These are phyloP conservation scores for Echria macrotheca DNA, from an alignment of 495 filamentous ascomycete species.

Conservation along the genomic window DNA sequence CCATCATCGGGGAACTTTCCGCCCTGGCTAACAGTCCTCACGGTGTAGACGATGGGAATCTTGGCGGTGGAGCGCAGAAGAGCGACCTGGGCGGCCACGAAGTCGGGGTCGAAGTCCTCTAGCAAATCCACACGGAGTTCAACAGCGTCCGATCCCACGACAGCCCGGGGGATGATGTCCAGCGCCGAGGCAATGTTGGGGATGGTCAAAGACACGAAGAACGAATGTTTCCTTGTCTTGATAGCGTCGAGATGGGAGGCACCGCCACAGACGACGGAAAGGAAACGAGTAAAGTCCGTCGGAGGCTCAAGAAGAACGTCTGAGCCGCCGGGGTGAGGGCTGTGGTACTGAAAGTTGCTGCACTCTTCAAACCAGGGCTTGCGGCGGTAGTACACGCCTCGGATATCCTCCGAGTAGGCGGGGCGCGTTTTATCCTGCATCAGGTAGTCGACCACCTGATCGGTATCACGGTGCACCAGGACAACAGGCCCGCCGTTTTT, in stretches of 20 bases:
- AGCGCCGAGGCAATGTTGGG: slow-evolving; percentile 62
- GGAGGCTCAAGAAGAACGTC: slow-evolving; percentile 56
- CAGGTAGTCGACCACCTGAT: slow-evolving; percentile 84
- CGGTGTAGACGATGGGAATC: slow-evolving; percentile 89
- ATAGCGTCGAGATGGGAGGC: slow-evolving; percentile 58
- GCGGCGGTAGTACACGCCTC: slow-evolving; percentile 83
- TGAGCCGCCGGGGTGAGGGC: slow-evolving; percentile 57
- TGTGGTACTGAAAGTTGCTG: slow-evolving; percentile 93
- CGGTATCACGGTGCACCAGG: slow-evolving; percentile 80
- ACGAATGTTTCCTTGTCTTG: slow-evolving; percentile 68
- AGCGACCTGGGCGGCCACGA: slow-evolving; percentile 74
- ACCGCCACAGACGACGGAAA: slow-evolving; percentile 66
- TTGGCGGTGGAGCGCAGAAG: slow-evolving; percentile 67
- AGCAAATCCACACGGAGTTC: slow-evolving; percentile 92
- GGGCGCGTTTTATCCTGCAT: slow-evolving; percentile 86
- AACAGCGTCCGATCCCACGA: slow-evolving; percentile 85
- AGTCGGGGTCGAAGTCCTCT: slow-evolving; percentile 69
- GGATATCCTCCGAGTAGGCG: slow-evolving; percentile 90
- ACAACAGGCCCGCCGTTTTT: slow-evolving; percentile 82
- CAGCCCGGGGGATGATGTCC: slow-evolving; percentile 62
- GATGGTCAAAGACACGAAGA: slow-evolving; percentile 87
- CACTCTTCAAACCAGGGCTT: slow-evolving; percentile 90
- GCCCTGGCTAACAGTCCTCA: slow-evolving; percentile 80
- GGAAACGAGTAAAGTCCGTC: slow-evolving; percentile 75
- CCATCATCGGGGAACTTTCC: slow-evolving; percentile 81